Evolutionary conservation across 352 stramenopile genomes (phyloP).

Genomic region (Globisporangium paroecandrum): DNA sequence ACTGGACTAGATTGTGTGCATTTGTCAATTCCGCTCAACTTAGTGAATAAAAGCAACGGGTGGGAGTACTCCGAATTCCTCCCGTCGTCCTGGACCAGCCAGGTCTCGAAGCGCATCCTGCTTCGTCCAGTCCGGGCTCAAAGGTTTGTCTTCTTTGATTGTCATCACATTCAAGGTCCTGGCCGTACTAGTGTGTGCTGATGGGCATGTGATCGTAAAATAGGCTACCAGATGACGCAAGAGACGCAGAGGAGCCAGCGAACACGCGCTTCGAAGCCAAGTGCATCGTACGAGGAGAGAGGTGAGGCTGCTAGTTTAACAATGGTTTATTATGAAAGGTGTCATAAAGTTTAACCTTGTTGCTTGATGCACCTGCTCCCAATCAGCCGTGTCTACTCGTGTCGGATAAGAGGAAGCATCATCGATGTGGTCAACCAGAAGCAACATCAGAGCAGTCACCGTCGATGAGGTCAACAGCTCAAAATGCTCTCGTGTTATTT

Average conservation of each 20-base stretch:
- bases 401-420: not conserved
- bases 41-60: conserved; percentile 13
- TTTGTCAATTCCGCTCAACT: not conserved
- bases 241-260: not conserved
- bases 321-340: not conserved
- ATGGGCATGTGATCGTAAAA: not conserved
- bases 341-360: not conserved
- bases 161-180: too few relatives aligned
- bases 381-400: conserved; percentile 11
- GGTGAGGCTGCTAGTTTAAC: conserved; percentile 19
- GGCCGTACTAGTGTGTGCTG: too few relatives aligned
- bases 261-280: conserved; percentile 40
- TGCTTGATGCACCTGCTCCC: not conserved
- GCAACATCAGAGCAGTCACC: not conserved
- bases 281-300: conserved; percentile 41
- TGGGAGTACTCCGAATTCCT: conserved; percentile 59
- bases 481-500: too few relatives aligned
- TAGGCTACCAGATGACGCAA: conserved; percentile 7
- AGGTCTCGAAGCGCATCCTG: conserved; percentile 65
- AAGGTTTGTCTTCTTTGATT: not conserved
- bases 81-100: conserved; percentile 57
- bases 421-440: conserved; percentile 12
- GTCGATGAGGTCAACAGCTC: not conserved
- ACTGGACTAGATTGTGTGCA: not conserved
- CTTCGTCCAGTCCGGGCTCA: conserved; percentile 21